Conservation (phyloP, 495 filamentous ascomycete species). For the Glonium stellatum region DNA sequence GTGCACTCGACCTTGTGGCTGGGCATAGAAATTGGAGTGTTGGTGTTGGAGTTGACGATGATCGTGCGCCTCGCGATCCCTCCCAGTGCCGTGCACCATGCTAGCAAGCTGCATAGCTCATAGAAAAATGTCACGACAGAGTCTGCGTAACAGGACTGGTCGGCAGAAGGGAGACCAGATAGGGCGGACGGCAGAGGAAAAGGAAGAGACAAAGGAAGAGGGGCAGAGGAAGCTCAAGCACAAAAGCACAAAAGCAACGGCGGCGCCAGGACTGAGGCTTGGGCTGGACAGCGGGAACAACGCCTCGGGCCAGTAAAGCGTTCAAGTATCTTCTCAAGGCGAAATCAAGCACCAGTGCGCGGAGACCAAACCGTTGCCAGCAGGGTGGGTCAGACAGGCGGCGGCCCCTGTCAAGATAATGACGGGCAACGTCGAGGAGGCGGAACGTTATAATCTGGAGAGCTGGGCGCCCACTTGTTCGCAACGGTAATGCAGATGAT, state of each 20-base stretch:
- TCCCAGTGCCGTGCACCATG: conserved; percentile 32
- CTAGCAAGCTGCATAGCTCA: conserved; percentile 32
- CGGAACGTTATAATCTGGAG: conserved; percentile 22
- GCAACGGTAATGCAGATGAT: conserved; percentile 29
- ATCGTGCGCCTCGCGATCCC: conserved; percentile 26
- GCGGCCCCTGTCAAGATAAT: conserved; percentile 9
- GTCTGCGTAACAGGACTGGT: conserved; percentile 13
- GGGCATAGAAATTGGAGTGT: conserved; percentile 1
- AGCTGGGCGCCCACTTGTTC: conserved; percentile 3
- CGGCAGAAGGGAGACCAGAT: conserved; percentile 3
- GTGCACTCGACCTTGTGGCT: neutral
- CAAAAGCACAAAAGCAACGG: too few relatives aligned
- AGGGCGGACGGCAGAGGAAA: neutral
- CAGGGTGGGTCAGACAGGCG: conserved; percentile 28
- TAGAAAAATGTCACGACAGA: conserved; percentile 21
- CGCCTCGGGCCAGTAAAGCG: conserved; percentile 21
- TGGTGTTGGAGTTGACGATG: conserved; percentile 18
- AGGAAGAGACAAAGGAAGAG: conserved; percentile 1
- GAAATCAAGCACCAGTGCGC: neutral
- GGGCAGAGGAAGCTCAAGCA: neutral
- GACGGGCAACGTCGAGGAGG: conserved; percentile 9
- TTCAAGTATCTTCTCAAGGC: conserved; percentile 24
- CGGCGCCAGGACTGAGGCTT: neutral
- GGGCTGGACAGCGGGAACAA: conserved; percentile 17
- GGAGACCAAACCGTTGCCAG: conserved; percentile 28